These are phyloP conservation scores for Naganishia cerealis DNA, from an alignment of 1,284 basidiomycete species.

Conservation along the genomic window DNA sequence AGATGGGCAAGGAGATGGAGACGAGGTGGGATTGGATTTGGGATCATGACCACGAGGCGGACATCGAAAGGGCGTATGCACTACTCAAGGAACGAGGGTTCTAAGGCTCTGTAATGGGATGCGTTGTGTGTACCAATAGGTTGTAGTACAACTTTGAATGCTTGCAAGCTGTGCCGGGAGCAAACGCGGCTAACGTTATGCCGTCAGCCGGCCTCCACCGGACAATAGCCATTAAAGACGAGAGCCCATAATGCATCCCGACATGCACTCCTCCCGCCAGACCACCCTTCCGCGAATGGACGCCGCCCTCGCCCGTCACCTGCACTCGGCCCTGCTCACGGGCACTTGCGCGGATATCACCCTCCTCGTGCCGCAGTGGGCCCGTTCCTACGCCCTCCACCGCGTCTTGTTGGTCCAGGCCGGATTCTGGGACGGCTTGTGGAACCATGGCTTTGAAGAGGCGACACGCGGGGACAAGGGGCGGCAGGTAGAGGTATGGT, in stretches of 20 bases:
- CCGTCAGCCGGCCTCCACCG: background rate
- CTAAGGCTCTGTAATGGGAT: background rate
- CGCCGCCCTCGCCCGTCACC: conserved; percentile 57
- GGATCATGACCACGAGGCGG: conserved; percentile 26
- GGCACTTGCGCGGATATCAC: conserved; percentile 73
- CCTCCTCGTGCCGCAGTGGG: conserved; percentile 71
- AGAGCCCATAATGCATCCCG: no score
- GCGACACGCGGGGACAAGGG: conserved; percentile 42
- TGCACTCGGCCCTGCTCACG: conserved; percentile 71
- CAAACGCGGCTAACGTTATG: background rate
- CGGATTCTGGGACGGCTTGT: conserved; percentile 78
- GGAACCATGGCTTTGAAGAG: conserved; percentile 74
- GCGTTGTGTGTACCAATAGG: no score
- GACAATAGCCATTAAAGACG: no score
- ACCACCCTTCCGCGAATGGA: background rate
- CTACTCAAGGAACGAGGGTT: conserved; percentile 28
- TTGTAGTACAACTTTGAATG: no score
- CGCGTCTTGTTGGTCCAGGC: conserved; percentile 80
- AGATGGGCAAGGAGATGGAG: conserved; percentile 29
- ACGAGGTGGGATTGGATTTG: conserved; percentile 32
- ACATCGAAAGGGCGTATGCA: conserved; percentile 22
- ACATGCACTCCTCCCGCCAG: background rate
- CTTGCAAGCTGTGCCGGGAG: background rate
- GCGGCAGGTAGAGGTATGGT: conserved; percentile 62
- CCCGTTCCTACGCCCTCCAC: conserved; percentile 73